Evolutionary conservation across 106 monocot species (phyloP).

Genomic region (Platanthera guangdongensis): DNA sequence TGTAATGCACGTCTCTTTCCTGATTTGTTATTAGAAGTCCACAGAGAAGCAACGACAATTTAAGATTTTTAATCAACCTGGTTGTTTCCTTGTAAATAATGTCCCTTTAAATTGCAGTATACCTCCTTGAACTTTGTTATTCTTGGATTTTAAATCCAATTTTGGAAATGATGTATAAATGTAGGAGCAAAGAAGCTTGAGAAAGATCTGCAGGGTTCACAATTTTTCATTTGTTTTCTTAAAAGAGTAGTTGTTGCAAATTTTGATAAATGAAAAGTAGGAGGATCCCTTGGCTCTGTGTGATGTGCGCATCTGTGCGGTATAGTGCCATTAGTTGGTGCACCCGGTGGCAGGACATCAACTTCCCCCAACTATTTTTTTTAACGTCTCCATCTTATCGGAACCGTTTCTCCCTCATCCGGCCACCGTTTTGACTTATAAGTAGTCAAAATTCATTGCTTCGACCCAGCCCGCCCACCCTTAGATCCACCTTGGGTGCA

Average conservation of each 20-base stretch:
- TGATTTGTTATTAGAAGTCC: not conserved
- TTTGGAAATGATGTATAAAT: not conserved
- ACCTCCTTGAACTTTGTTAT: not conserved
- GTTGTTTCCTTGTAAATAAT: not conserved
- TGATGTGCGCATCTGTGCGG: no score
- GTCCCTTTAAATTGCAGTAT: not conserved
- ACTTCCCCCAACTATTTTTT: no score
- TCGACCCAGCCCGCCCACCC: no score
- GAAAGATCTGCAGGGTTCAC: not conserved
- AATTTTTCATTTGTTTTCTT: not conserved
- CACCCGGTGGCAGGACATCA: no score
- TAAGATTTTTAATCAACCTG: not conserved
- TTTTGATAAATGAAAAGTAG: not conserved
- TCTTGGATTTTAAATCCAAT: not conserved
- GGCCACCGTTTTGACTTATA: no score
- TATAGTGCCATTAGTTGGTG: no score
- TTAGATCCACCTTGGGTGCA: no score
- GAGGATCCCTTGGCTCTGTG: not conserved
- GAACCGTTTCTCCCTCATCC: no score
- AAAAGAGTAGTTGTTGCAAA: not conserved
- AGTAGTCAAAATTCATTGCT: no score
- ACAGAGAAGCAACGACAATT: not conserved
- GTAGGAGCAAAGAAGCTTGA: not conserved
- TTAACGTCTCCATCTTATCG: no score
- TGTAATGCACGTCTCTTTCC: not conserved